These are phyloP conservation scores for Aspergillus viridinutans DNA, from an alignment of 2,329 filamentous ascomycete genomes.

Conservation along the genomic window DNA sequence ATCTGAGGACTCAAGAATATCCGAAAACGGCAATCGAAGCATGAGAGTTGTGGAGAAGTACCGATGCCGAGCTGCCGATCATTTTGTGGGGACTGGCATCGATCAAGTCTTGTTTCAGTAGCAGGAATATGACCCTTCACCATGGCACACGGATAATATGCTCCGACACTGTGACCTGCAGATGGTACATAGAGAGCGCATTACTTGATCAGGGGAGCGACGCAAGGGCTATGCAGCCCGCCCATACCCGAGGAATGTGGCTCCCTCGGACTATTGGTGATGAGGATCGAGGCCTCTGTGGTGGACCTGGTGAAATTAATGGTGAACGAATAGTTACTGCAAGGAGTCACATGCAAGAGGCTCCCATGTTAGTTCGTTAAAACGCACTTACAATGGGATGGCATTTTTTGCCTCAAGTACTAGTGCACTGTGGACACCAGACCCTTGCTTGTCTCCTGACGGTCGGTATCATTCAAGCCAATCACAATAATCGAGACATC, in stretches of 20 bases:
- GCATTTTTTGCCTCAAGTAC: not conserved
- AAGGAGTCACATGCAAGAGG: not conserved
- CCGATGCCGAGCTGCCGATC: not conserved
- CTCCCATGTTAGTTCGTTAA: too few relatives aligned
- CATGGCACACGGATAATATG: not conserved
- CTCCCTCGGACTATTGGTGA: not conserved
- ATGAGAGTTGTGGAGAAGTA: not conserved
- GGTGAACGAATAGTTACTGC: not conserved
- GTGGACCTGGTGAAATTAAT: not conserved
- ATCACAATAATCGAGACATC: not conserved
- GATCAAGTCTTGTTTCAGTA: not conserved
- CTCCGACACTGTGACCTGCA: not conserved
- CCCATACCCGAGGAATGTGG: not conserved
- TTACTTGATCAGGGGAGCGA: not conserved
- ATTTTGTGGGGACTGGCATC: not conserved
- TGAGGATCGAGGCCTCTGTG: not conserved
- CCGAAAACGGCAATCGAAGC: constrained; percentile 3
- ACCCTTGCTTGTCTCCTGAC: not conserved
- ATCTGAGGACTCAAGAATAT: not conserved
- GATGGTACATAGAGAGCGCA: not conserved
- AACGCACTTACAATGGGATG: not conserved
- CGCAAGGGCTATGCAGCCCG: constrained; percentile 1
- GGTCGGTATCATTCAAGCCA: not conserved
- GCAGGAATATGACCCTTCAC: not conserved
- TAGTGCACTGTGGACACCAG: not conserved